Base-by-base conservation (phyloP, 192 early-diverging fungal species). In the Pecoramyces ruminantium region DNA sequence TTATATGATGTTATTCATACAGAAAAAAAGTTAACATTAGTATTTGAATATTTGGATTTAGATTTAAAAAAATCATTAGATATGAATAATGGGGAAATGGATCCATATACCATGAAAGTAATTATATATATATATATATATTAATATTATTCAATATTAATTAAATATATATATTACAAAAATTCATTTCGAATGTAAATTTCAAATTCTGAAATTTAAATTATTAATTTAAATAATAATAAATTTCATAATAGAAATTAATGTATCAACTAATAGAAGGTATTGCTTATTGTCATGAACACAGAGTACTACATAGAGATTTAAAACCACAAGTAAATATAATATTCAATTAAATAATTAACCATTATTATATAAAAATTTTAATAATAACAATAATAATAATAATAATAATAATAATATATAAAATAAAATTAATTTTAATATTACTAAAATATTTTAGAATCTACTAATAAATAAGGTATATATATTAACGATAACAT, bases 1-100 rank as follows among this genome's bases (percentile, higher is more conserved):
- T 88, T 99, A 30, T 96, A 98, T 84, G 97, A 99, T 88, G 97
- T 99, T 42, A 91, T 92, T 81, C 97, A 99, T 84, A 98, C 96
- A 18, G 97, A 99, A 84, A 96, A 96, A 87, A 98, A 96, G 86
- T 86, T 99, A 78, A 98, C 96, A 34, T 90, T 99, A 79, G 96
- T 99, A 30, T 99, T 99, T 89, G 98, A 99, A 86, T 98, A 93
- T 85, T 86, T 99, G 89, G 97, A 99, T 86, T 96, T 95, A 67
- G 98, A 99, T 86, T 87, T 99, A 85, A 99, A 99, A 83, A 99
- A 99, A 91, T 99, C 95, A 85, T 87, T 98, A 84, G 97, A 99
- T 86, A 91, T 90, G 4, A 93, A 92, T 81, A 91, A 92, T 39
- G 94, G 94, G 38, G 93, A 96, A 79, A 81, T 95, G 81, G 94